Evolutionary conservation across 768 basidiomycete species (phyloP).

Genomic region (Asterophora lycoperdoides): DNA sequence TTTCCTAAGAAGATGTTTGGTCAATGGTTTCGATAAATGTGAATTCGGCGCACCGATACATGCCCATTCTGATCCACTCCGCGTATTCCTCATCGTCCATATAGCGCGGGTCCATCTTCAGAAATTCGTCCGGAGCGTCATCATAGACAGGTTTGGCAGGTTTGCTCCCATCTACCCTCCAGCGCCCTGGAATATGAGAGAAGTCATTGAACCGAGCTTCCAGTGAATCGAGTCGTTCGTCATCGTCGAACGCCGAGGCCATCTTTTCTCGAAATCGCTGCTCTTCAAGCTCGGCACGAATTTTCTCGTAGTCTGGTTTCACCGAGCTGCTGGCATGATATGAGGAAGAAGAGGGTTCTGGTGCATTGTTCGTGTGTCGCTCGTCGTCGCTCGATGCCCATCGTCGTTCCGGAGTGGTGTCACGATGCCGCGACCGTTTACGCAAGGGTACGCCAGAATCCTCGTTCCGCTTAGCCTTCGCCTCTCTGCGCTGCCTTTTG

Average conservation of each 20-base stretch:
- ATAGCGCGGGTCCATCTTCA: conserved; percentile 38
- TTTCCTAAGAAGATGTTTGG: conserved; percentile 39
- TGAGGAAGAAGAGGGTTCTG: conserved; percentile 18
- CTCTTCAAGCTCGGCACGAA: conserved; percentile 58
- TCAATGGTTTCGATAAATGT: background rate
- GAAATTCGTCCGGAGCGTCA: conserved; percentile 31
- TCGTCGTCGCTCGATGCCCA: conserved; percentile 50
- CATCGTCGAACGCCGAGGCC: conserved; percentile 67
- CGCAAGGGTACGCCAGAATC: conserved; percentile 2
- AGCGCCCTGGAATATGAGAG: conserved; percentile 69
- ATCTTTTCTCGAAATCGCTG: conserved; percentile 67
- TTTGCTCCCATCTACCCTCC: conserved; percentile 38
- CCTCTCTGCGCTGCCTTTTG: conserved; percentile 36
- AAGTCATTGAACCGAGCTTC: conserved; percentile 64
- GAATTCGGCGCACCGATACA: conserved; percentile 57
- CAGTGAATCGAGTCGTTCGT: conserved; percentile 61
- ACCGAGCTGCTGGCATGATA: conserved; percentile 17
- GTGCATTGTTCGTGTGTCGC: conserved; percentile 9
- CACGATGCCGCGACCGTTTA: conserved; percentile 24
- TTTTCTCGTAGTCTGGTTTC: conserved; percentile 43
- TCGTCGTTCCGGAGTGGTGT: conserved; percentile 32
- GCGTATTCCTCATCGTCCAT: conserved; percentile 89
- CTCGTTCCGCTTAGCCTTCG: conserved; percentile 26
- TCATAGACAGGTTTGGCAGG: conserved; percentile 18
- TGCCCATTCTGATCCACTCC: conserved; percentile 80